phyloP scores from a whole-genome alignment of 148 eudicot genomes.

The Talinum fruticosum region DNA sequence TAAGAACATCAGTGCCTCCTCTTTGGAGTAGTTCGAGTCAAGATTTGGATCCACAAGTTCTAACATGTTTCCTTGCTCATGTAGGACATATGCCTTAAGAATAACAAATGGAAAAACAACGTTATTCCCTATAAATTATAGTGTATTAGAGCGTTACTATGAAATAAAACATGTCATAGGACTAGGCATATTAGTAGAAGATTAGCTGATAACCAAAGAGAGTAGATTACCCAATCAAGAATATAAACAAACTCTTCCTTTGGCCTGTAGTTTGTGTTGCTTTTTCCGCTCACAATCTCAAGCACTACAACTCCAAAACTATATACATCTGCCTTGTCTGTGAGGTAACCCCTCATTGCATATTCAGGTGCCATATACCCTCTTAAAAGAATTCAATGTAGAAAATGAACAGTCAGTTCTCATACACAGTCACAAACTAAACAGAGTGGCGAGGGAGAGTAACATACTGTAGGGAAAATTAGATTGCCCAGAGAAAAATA shows the following conservation, averaged over 20 bases:
- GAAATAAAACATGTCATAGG: neutral
- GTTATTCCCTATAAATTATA: neutral
- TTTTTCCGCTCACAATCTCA: slow-evolving; percentile 70
- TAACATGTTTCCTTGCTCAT: slow-evolving; percentile 81
- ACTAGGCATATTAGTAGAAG: neutral
- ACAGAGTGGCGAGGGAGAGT: no score
- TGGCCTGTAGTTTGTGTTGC: slow-evolving; percentile 63
- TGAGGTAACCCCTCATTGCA: slow-evolving; percentile 74
- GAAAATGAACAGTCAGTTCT: neutral
- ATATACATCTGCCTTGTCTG: slow-evolving; percentile 77
- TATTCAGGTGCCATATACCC: slow-evolving; percentile 85
- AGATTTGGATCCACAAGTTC: slow-evolving; percentile 75
- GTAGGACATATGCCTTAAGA: slow-evolving; percentile 74
- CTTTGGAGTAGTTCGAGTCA: slow-evolving; percentile 45
- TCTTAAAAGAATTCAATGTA: slow-evolving; percentile 33
- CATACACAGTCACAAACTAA: no score
- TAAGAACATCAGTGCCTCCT: slow-evolving; percentile 52
- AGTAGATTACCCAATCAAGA: slow-evolving; percentile 63
- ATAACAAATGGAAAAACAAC: neutral
- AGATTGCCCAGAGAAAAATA: no score
- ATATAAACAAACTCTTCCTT: slow-evolving; percentile 69
- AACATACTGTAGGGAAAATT: neutral
- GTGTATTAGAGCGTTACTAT: neutral
- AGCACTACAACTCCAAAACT: slow-evolving; percentile 66
- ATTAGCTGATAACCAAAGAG: neutral